phyloP scores from a whole-genome alignment of 2,329 filamentous ascomycete genomes.

The Penicillium sp. region DNA sequence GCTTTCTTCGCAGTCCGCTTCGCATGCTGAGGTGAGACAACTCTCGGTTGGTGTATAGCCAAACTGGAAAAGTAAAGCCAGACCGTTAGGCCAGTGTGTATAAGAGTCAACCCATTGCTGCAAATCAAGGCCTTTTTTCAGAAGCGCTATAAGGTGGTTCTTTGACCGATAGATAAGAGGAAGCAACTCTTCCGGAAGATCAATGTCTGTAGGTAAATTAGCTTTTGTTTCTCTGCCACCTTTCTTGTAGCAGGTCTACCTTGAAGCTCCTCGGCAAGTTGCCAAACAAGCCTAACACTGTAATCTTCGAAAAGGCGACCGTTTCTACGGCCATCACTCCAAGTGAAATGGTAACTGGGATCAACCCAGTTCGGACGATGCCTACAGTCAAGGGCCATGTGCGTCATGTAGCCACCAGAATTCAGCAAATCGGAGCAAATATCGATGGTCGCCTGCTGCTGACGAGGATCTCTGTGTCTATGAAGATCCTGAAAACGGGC shows the following conservation, averaged over 20 bases:
- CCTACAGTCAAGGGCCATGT: slow-evolving; percentile 3
- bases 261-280: slow-evolving; percentile 4
- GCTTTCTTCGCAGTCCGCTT: slow-evolving; percentile 11
- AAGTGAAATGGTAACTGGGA: not conserved
- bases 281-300: slow-evolving; percentile 5
- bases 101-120: slow-evolving; percentile 5
- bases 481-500: not conserved
- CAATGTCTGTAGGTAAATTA: slow-evolving; percentile 5
- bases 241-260: not conserved
- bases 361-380: not conserved
- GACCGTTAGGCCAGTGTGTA: slow-evolving; percentile 10
- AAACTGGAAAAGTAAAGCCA: slow-evolving; percentile 9
- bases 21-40: slow-evolving; percentile 5
- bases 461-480: not conserved
- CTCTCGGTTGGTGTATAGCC: not conserved
- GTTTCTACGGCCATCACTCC: slow-evolving; percentile 5
- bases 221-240: not conserved
- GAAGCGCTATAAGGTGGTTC: not conserved
- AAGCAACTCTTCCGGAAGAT: slow-evolving; percentile 13
- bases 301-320: slow-evolving; percentile 5
- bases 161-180: slow-evolving; percentile 11
- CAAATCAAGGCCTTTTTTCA: slow-evolving; percentile 7
- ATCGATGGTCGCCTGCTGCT: slow-evolving; percentile 8
- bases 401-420: slow-evolving; percentile 6
- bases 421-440: slow-evolving; percentile 7